Base-by-base conservation (phyloP, 441 rosid species). In the Macaranga tanarius region DNA sequence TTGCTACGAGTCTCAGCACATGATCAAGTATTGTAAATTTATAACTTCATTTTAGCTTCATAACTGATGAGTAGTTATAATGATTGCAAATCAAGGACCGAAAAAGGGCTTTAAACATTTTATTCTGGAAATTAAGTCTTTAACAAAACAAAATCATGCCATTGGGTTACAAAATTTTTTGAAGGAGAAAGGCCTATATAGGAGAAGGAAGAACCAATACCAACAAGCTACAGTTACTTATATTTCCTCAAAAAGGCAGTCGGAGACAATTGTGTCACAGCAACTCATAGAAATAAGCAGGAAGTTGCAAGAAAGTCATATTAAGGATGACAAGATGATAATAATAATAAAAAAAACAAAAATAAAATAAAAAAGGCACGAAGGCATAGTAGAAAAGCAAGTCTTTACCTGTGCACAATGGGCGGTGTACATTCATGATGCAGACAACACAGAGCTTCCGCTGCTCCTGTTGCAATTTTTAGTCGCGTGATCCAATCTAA, bases 401-500 rank as follows among this genome's bases (percentile, higher is more conserved):
- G 54, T 25, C 19, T 7, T 28, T 68, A 96, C 99, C 99, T 91
- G 84, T 96, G 99, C 76, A 96, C 97, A 19, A 96, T 81, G 77
- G 98, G 84, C n/a, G 98, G 98, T 0, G 80, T 81, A 73, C 95
- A 88, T 84, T 96, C 99, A 70, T 96, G 98, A 80, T 96, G 97
- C 67, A 96, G 82, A 79, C 84, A 87, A 57, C 90, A 82, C 22
- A 96, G 81, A 72, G 86, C 97, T 81, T 93, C 99, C 0, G 99
- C 98, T 16, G 93, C 92, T 84, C 97, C 98, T 54, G 81, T 87
- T 50, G 98, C 98, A 74, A 96, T 92, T 77, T 96, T 96, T 78
- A 92, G 84, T 79, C 98, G 86, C 13, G 99, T 96, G 50, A 96
- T 96, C 99, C 98, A 96, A 86, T 96, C 99, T 78, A 96, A 79